Conservation (phyloP, 345 rosid species). For the Durio zibethinus region DNA sequence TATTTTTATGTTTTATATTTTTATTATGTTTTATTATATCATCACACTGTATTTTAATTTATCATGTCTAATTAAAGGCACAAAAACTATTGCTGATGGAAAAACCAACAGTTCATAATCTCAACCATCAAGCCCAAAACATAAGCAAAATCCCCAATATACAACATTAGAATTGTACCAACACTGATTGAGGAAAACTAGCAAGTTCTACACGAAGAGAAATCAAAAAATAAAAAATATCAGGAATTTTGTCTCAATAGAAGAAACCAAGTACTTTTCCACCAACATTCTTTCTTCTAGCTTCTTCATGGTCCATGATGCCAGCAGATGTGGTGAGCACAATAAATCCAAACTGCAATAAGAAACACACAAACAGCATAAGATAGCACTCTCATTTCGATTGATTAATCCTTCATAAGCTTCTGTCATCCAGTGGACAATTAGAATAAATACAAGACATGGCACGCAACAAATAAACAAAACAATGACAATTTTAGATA, state of each 20-base stretch:
- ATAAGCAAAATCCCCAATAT: neutral
- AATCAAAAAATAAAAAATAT: neutral
- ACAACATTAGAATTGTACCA: neutral
- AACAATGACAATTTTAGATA: too few relatives aligned
- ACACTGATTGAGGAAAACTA: neutral
- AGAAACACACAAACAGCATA: neutral
- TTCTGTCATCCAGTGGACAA: neutral
- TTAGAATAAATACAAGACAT: neutral
- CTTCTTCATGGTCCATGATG: slow-evolving; percentile 90
- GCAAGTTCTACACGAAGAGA: neutral
- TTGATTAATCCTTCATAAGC: neutral
- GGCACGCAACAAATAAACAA: neutral
- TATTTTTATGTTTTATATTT: too few relatives aligned
- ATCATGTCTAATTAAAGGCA: neutral
- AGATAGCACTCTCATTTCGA: neutral
- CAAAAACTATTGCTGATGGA: neutral
- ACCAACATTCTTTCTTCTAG: slow-evolving; percentile 82
- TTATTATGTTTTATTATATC: too few relatives aligned
- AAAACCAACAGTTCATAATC: neutral
- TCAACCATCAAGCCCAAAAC: neutral
- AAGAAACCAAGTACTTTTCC: slow-evolving; percentile 83
- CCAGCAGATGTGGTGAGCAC: slow-evolving; percentile 85
- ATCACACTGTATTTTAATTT: too few relatives aligned
- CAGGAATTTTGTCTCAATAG: slow-evolving; percentile 32
- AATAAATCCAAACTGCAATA: slow-evolving; percentile 68